A percentile compares a stretch with the other conserved stretches of the same genome.
phyloP scores from a whole-genome alignment of 352 stramenopile genomes.

The Lagenidium giganteum region DNA sequence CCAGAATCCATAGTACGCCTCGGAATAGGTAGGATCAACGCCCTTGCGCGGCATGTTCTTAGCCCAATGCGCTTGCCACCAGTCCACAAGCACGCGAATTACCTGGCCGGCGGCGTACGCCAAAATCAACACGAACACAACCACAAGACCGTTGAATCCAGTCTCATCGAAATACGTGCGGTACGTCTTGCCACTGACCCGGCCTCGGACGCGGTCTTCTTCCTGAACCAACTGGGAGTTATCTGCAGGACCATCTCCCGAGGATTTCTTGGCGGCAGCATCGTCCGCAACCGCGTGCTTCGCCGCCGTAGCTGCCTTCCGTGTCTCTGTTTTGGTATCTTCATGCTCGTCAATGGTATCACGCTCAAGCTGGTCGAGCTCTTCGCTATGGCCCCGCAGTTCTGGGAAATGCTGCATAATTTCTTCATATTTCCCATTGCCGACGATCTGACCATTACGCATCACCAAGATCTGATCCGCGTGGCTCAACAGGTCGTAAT shows the following conservation, averaged over 20 bases:
- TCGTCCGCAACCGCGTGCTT: background rate
- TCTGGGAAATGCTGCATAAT: constrained; percentile 19
- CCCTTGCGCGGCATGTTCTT: constrained; percentile 17
- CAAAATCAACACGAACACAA: constrained; percentile 12
- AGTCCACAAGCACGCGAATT: constrained; percentile 15
- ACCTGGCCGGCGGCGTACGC: constrained; percentile 13
- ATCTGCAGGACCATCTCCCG: background rate
- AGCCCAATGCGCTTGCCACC: constrained; percentile 21
- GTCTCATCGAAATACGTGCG: constrained; percentile 25
- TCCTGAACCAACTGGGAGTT: constrained; percentile 15
- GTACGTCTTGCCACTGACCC: constrained; percentile 23
- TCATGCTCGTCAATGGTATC: constrained; percentile 5
- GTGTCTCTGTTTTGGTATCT: constrained; percentile 4
- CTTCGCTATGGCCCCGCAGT: background rate
- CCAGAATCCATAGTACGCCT: constrained; percentile 25
- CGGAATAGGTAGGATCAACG: constrained; percentile 14
- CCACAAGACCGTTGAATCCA: constrained; percentile 19
- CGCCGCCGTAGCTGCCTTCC: constrained; percentile 6
- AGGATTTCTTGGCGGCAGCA: background rate
- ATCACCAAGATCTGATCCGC: constrained; percentile 27
- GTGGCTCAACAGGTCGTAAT: constrained; percentile 23
- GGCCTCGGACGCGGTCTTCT: constrained; percentile 25
- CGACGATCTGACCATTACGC: constrained; percentile 19
- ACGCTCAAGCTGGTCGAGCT: background rate
- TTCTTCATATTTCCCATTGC: constrained; percentile 17